Evolutionary conservation across 2,329 filamentous ascomycete genomes (phyloP), one percentile per base, ranked within the genome.

Genomic region (Juglanconis sp.): DNA sequence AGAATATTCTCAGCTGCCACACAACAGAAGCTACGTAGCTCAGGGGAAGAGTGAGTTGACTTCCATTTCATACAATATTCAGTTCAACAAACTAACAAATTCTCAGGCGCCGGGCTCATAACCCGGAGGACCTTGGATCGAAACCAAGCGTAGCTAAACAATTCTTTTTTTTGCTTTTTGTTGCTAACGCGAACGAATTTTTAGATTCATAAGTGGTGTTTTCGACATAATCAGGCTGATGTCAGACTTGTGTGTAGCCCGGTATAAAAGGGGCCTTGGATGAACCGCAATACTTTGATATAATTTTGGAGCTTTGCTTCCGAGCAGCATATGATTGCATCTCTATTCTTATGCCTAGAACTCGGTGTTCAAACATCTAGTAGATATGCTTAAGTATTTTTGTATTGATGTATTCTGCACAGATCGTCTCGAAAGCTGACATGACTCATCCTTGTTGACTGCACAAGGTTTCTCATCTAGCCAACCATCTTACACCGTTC

Each of bases 111-210:
- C 61, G 61, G 61, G 61, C 61, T 63, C 61, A 63, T 63, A 63
- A 63, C 61, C 61, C 61, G 61, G 61, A 63, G 61, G 61, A 57
- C 61, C 57, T 55, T 60, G 61, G 61, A 63, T 63, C 61, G 61
- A 63, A 63, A 63, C 61, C 61, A 60, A 55, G 56, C 56, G 57
- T 57, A 63, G 61, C 61, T 63, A 63, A 8, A 32, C 6, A n/a
- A 6, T 40, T 31, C 8, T 30, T 60, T 55, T 55, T 60, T 5
- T 2, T 47, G 7, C 2, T 35, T 56, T 57, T 60, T 61, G 17
- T 1, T 38, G 32, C 34, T 13, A 15, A 24, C 17, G 17, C 17
- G 17, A 24, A 24, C 17, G 17, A 24, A 24, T 24, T 24, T 24
- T 24, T 24, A 24, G 17, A 24, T 24, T 24, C 17, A 24, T 24